Percentiles rank a stretch among this genome's conserved stretches.
Conservation (phyloP, 208 protist species). For the Angomonas ambiguus region DNA sequence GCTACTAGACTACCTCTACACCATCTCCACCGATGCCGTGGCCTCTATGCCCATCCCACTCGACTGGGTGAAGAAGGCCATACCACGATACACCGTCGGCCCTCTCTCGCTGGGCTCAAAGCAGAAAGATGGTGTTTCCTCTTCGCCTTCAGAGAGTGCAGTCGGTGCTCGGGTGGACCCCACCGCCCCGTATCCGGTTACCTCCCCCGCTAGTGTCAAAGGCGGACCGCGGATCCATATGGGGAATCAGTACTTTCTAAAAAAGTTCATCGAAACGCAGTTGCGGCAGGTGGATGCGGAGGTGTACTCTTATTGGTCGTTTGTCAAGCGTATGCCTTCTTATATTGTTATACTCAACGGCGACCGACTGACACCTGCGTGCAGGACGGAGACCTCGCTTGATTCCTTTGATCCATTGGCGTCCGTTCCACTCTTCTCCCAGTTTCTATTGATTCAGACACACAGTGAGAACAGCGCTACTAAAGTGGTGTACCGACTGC, state of each 20-base stretch:
- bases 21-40: background rate
- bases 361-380: background rate
- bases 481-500: background rate
- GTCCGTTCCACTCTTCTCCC: background rate
- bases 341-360: background rate
- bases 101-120: background rate
- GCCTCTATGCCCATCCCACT: background rate
- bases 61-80: background rate
- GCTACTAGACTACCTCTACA: background rate
- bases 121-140: too few species aligned
- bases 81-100: background rate
- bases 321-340: background rate
- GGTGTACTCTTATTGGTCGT: slow-evolving; percentile 3
- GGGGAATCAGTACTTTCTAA: background rate
- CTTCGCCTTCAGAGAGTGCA: too few species aligned
- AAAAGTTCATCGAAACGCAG: background rate
- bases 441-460: background rate
- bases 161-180: background rate
- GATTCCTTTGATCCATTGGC: background rate
- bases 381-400: background rate
- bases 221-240: background rate
- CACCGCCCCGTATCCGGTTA: background rate
- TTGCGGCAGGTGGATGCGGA: background rate
- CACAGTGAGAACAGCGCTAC: background rate
- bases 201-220: background rate